These are phyloP conservation scores for Ceratorhiza oryzae-sativae DNA, from an alignment of 1,284 basidiomycete genomes.

Conservation along the genomic window DNA sequence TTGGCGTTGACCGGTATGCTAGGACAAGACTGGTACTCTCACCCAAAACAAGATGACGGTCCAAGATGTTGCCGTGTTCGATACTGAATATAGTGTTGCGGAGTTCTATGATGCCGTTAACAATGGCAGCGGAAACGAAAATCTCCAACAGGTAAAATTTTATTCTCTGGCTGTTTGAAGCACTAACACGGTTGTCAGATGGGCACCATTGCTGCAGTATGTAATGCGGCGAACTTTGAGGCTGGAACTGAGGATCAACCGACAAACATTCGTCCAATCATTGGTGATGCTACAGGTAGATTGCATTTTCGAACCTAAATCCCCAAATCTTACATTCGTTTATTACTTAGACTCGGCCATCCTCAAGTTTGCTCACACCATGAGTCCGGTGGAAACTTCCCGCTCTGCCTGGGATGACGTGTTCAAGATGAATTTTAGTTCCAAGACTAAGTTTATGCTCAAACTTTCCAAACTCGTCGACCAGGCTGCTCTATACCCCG, in stretches of 20 bases:
- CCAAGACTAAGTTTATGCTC: conserved; percentile 58
- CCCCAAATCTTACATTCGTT: not conserved
- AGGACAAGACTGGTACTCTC: conserved; percentile 77
- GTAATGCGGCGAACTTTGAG: conserved; percentile 57
- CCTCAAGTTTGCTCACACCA: conserved; percentile 53
- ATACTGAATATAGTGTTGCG: conserved; percentile 55
- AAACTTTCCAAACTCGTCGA: conserved; percentile 46
- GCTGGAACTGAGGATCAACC: conserved; percentile 46
- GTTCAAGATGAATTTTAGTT: conserved; percentile 55
- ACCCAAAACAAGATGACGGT: conserved; percentile 78
- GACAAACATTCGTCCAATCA: conserved; percentile 49
- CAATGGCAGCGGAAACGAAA: conserved; percentile 29
- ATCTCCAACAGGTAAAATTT: conserved; percentile 8
- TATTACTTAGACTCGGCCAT: conserved; percentile 52
- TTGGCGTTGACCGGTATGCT: conserved; percentile 42
- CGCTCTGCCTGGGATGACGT: conserved; percentile 50
- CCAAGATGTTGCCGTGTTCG: conserved; percentile 53
- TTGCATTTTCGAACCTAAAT: not conserved
- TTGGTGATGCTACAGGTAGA: conserved; percentile 60
- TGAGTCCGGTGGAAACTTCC: conserved; percentile 42
- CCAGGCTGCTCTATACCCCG: conserved; percentile 44
- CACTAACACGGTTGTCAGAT: conserved; percentile 43
- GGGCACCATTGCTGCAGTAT: conserved; percentile 52
- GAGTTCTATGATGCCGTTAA: conserved; percentile 58
- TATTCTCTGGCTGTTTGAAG: conserved; percentile 27